These are phyloP conservation scores for Didymellaceae sp. DNA, from an alignment of 2,329 filamentous ascomycete genomes.

Conservation along the genomic window DNA sequence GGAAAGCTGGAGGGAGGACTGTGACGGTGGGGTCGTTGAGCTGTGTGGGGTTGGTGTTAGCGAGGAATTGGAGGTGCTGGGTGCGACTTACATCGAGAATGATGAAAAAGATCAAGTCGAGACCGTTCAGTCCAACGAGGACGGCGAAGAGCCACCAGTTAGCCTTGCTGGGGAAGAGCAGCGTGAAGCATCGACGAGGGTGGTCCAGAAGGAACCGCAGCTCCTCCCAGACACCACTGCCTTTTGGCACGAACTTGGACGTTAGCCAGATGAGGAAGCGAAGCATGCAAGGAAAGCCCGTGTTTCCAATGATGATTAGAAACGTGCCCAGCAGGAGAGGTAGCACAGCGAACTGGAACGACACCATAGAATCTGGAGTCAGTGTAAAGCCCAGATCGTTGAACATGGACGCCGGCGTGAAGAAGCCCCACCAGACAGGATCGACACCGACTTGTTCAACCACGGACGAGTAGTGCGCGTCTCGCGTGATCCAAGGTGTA, in stretches of 20 bases:
- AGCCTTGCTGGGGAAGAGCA: slow-evolving; percentile 86
- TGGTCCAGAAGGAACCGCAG: slow-evolving; percentile 90
- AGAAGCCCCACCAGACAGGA: slow-evolving; percentile 89
- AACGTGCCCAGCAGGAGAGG: slow-evolving; percentile 80
- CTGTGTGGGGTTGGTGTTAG: slow-evolving; percentile 50
- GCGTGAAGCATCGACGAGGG: slow-evolving; percentile 92
- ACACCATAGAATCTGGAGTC: slow-evolving; percentile 91
- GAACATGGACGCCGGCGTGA: slow-evolving; percentile 85
- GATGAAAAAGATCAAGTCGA: slow-evolving; percentile 90
- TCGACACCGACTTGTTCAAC: slow-evolving; percentile 68
- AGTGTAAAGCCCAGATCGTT: slow-evolving; percentile 95
- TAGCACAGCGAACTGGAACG: slow-evolving; percentile 79
- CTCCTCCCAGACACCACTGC: slow-evolving; percentile 84
- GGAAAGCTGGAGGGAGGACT: slow-evolving; percentile 71
- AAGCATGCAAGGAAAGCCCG: slow-evolving; percentile 92
- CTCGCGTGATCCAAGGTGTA: slow-evolving; percentile 78
- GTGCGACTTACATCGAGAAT: slow-evolving; percentile 76
- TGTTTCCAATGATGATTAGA: slow-evolving; percentile 93
- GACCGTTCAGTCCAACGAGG: slow-evolving; percentile 77
- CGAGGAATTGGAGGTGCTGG: background rate
- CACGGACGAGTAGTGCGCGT: slow-evolving; percentile 63
- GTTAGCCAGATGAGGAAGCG: slow-evolving; percentile 88
- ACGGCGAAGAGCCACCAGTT: slow-evolving; percentile 97
- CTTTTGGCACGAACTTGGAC: slow-evolving; percentile 69
- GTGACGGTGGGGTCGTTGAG: slow-evolving; percentile 75